Evolutionary conservation across 495 filamentous ascomycete species (phyloP), one percentile per base, ranked within the genome.

Genomic region (Annulohypoxylon maeteangense): DNA sequence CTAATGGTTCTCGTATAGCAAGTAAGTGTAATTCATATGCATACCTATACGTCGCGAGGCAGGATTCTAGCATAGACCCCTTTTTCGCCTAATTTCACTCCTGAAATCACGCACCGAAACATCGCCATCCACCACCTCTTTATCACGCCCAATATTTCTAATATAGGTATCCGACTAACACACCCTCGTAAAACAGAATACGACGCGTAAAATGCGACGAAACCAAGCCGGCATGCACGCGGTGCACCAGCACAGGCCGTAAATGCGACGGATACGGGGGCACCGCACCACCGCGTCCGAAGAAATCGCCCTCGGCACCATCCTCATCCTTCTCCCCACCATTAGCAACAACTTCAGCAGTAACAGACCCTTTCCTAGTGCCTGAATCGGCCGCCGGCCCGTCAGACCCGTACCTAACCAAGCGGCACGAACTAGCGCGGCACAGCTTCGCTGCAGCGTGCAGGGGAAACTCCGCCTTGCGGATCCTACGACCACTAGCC

Each of bases 181-280:
- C 7, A 23, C 10, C 20, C 12, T 16, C 25, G 0, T 18, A 45
- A 55, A 38, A 10, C 29, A 73, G 70, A 22, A 73, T 73, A 38
- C 65, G 70, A 64, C 70, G 70, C 4, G 78, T 83, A 2, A 83
- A 83, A 65, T 83, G 81, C 57, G 81, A 78, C 48, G 81, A 83
- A 42, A 79, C 75, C 38, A 80, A 78, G 31, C 81, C 81, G 0
- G 77, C 75, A 23, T 83, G 81, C 57, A 64, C 75, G 34, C 75
- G 81, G 25, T 83, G 81, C 62, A 81, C 77, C 16, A 82, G 79
- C 23, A 82, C 81, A 12, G 80, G 81, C 5, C 75, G 81, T 7
- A 80, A 77, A 31, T 83, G 81, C 48, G 81, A 83, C 45, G 80
- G 81, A n/a, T 83, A 83, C 62, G 80, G 72, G 62, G 75, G 70